These are phyloP conservation scores for Neonectria punicea DNA, from an alignment of 2,329 filamentous ascomycete species.

Conservation along the genomic window DNA sequence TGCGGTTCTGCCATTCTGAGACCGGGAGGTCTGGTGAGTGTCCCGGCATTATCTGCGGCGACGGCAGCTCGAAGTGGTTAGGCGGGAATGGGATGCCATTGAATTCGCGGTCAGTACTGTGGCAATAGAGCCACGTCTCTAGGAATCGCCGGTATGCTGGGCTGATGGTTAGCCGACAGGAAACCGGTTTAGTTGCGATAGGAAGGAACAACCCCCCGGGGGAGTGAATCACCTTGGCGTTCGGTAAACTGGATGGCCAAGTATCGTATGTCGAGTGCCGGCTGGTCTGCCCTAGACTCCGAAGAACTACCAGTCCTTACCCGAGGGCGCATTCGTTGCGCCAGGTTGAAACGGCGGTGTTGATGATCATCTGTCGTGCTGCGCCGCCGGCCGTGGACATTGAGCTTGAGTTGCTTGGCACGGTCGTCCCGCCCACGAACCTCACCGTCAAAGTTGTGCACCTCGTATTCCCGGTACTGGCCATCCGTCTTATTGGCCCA, in stretches of 20 bases:
- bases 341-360: slow-evolving; percentile 55
- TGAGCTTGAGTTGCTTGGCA: slow-evolving; percentile 57
- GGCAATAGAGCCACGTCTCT: slow-evolving; percentile 57
- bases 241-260: slow-evolving; percentile 62
- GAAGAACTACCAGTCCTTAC: slow-evolving; percentile 46
- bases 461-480: slow-evolving; percentile 59
- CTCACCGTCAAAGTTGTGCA: slow-evolving; percentile 60
- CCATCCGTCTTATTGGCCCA: slow-evolving; percentile 59
- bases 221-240: slow-evolving; percentile 53
- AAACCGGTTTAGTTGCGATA: slow-evolving; percentile 22
- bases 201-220: slow-evolving; percentile 16
- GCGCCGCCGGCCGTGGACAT: slow-evolving; percentile 52
- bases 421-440: slow-evolving; percentile 58
- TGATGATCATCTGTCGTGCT: slow-evolving; percentile 52
- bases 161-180: slow-evolving; percentile 40
- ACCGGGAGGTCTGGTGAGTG: slow-evolving; percentile 40
- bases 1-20: slow-evolving; percentile 40
- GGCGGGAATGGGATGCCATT: slow-evolving; percentile 57
- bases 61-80: slow-evolving; percentile 59
- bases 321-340: slow-evolving; percentile 54
- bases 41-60: slow-evolving; percentile 55
- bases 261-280: slow-evolving; percentile 57
- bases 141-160: slow-evolving; percentile 56
- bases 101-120: slow-evolving; percentile 59
- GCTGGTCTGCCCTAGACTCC: slow-evolving; percentile 39